Percentiles rank a stretch among this genome's conserved stretches.
Evolutionary conservation across 2,329 filamentous ascomycete species (phyloP).

Genomic region (Colletotrichum destructivum): DNA sequence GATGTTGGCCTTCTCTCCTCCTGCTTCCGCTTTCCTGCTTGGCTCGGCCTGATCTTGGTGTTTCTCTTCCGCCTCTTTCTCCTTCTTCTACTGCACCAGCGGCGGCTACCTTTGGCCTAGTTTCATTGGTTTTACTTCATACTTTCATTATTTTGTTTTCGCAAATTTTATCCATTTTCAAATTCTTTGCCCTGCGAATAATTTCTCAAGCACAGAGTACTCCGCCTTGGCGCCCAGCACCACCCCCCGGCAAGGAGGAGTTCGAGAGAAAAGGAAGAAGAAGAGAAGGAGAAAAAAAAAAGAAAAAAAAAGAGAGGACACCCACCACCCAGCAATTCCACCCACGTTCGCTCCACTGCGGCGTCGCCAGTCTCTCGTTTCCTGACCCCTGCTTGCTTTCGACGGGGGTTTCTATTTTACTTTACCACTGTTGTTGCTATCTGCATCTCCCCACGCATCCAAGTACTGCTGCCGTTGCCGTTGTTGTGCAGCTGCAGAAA

Average conservation of each 20-base stretch:
- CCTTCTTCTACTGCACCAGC: background rate
- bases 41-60: background rate
- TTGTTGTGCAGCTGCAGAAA: conserved; percentile 32
- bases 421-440: background rate
- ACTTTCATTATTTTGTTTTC: background rate
- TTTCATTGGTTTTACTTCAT: conserved; percentile 27
- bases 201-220: background rate
- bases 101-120: conserved; percentile 18
- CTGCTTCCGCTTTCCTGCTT: conserved; percentile 12
- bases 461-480: conserved; percentile 19
- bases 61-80: conserved; percentile 3
- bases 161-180: background rate
- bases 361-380: conserved; percentile 30
- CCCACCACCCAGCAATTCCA: conserved; percentile 19
- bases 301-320: background rate
- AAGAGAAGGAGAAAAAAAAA: too few species aligned
- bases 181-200: conserved; percentile 2
- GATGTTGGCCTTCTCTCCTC: conserved; percentile 21
- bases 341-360: conserved; percentile 35
- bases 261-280: too few species aligned
- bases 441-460: conserved; percentile 5
- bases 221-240: conserved; percentile 20
- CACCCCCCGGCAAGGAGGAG: conserved; percentile 20
- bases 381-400: conserved; percentile 28
- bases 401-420: conserved; percentile 13